Evolutionary conservation across 805 yeast genomes (phyloP).

Genomic region (Yarrowia sp.): DNA sequence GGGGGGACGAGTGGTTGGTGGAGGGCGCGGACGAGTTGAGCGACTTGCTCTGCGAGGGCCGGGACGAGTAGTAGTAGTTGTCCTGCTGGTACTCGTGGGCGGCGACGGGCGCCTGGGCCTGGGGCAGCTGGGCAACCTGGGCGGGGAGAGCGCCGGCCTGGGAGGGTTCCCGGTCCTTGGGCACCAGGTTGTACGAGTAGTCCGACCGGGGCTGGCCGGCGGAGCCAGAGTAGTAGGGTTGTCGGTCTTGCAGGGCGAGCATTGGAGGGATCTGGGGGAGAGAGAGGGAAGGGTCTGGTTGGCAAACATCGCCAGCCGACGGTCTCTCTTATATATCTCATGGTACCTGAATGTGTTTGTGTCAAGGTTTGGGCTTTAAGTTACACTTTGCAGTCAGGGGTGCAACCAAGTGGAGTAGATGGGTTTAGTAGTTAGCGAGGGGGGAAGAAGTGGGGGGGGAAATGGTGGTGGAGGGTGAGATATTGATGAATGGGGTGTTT

Average conservation of each 20-base stretch:
- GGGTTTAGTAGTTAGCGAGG: too few species aligned
- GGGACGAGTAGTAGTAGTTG: constrained; percentile 23
- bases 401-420: not conserved
- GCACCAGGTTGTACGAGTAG: constrained; percentile 33
- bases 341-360: constrained; percentile 26
- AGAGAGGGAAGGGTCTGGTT: not conserved
- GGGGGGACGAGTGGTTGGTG: constrained; percentile 33
- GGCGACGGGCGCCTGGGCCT: constrained; percentile 5
- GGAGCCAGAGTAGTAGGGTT: constrained; percentile 26
- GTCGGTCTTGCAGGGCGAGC: constrained; percentile 37
- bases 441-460: not conserved
- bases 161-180: constrained; percentile 24
- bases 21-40: constrained; percentile 13
- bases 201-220: constrained; percentile 34
- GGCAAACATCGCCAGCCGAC: too few species aligned
- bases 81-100: constrained; percentile 35
- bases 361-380: not conserved
- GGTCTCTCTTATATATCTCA: constrained; percentile 9
- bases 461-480: too few species aligned
- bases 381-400: constrained; percentile 16
- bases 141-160: too few species aligned
- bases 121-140: not conserved
- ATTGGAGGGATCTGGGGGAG: not conserved
- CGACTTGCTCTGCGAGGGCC: constrained; percentile 8
- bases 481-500: too few species aligned